These are phyloP conservation scores for Dendrobium officinale DNA, from an alignment of 106 monocot genomes.

Conservation along the genomic window DNA sequence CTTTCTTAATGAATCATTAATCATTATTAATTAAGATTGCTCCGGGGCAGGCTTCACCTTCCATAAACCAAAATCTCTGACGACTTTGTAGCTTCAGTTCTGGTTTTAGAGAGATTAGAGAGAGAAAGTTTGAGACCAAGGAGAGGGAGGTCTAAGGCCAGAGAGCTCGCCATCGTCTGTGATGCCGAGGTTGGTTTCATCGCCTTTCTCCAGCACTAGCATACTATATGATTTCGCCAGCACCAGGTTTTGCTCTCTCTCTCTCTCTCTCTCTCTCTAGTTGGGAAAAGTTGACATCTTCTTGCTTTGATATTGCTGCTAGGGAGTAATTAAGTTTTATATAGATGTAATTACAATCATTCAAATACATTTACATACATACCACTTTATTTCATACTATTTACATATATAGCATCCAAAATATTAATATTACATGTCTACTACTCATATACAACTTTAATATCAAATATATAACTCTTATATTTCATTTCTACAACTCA, in stretches of 20 bases:
- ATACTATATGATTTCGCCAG: slow-evolving; percentile 12
- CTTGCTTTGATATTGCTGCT: no score
- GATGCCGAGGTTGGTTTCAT: slow-evolving; percentile 23
- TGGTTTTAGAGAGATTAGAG: neutral
- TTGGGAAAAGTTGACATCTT: no score
- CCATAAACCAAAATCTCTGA: neutral
- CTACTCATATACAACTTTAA: no score
- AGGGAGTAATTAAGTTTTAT: no score
- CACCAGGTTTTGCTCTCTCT: neutral
- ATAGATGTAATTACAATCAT: no score
- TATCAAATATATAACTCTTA: no score
- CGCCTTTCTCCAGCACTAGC: slow-evolving; percentile 15
- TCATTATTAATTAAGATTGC: neutral
- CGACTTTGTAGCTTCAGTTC: neutral
- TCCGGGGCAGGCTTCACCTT: neutral
- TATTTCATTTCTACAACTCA: no score
- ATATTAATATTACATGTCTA: no score
- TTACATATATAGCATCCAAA: no score
- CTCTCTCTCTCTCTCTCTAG: neutral
- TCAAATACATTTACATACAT: no score
- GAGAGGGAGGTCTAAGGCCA: neutral
- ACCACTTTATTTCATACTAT: no score
- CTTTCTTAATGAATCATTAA: no score
- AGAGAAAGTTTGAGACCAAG: neutral
- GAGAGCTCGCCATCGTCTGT: slow-evolving; percentile 20